Conservation (phyloP, 2,329 filamentous ascomycete species). For the Ophioceras dolichostomum region DNA sequence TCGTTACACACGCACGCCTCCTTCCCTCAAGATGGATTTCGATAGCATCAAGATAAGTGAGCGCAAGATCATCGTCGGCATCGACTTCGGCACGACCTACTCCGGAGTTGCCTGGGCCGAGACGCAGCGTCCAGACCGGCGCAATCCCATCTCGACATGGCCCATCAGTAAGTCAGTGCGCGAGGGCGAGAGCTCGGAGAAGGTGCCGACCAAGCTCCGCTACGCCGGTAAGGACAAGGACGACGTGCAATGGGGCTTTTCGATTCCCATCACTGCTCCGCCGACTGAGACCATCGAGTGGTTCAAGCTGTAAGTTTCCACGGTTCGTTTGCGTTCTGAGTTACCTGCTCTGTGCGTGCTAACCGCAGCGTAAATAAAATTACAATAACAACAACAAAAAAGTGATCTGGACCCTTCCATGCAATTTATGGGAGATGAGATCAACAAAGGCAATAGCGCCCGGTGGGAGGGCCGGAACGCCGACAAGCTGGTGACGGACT, state of each 20-base stretch:
- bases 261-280: constrained; percentile 28
- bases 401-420: constrained; percentile 22
- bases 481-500: constrained; percentile 32
- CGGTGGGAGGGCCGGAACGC: constrained; percentile 19
- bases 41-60: constrained; percentile 19
- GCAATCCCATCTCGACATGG: constrained; percentile 30
- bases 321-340: too few relatives aligned
- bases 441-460: constrained; percentile 10
- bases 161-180: constrained; percentile 23
- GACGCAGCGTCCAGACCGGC: constrained; percentile 25
- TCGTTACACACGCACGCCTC: too few relatives aligned
- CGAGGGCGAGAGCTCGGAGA: constrained; percentile 26
- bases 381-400: too few relatives aligned
- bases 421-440: constrained; percentile 16
- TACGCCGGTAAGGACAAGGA: constrained; percentile 21
- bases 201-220: constrained; percentile 36
- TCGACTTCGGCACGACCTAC: constrained; percentile 46
- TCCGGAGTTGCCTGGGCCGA: constrained; percentile 41
- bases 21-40: constrained; percentile 18
- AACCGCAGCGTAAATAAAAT: too few relatives aligned
- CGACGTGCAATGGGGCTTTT: constrained; percentile 36
- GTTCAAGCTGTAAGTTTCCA: constrained; percentile 35
- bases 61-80: constrained; percentile 35
- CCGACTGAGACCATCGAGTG: constrained; percentile 26
- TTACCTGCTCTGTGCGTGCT: too few relatives aligned